Evolutionary conservation across 2,329 filamentous ascomycete species (phyloP).

Genomic region (Trichophyton rubrum): DNA sequence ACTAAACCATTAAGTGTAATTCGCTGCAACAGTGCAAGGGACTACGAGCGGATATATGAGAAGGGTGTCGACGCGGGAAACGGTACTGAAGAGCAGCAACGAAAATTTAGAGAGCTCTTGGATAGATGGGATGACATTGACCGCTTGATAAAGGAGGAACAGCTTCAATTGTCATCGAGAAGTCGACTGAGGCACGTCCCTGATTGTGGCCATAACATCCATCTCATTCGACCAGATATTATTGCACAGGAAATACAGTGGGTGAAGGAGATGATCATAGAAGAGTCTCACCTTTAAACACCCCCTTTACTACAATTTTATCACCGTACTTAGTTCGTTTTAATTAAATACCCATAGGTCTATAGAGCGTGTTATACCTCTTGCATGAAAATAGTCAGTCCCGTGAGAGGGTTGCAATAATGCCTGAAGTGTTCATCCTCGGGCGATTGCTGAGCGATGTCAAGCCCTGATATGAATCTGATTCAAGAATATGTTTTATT

Average conservation of each 20-base stretch:
- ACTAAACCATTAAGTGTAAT: conserved; percentile 26
- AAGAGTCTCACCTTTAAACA: neutral
- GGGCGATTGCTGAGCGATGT: too few relatives aligned
- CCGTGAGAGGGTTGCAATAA: too few relatives aligned
- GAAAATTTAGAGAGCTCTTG: conserved; percentile 20
- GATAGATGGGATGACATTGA: conserved; percentile 21
- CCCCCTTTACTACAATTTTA: too few relatives aligned
- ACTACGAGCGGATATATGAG: conserved; percentile 25
- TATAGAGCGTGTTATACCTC: too few relatives aligned
- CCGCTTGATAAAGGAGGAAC: conserved; percentile 21
- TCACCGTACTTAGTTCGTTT: too few relatives aligned
- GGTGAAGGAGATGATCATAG: conserved; percentile 18
- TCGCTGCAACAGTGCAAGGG: conserved; percentile 21
- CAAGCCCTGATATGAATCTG: too few relatives aligned
- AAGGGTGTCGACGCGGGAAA: conserved; percentile 23
- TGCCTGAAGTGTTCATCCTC: too few relatives aligned
- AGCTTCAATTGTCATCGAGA: conserved; percentile 23
- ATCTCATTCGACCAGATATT: conserved; percentile 26
- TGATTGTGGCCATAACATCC: conserved; percentile 30
- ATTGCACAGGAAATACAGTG: conserved; percentile 27
- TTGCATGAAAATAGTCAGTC: too few relatives aligned
- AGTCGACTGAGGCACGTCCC: conserved; percentile 21
- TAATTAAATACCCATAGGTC: too few relatives aligned
- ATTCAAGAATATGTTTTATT: too few relatives aligned
- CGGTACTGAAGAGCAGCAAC: conserved; percentile 22